These are phyloP conservation scores for Nemania diffusa DNA, from an alignment of 2,329 filamentous ascomycete species.

Conservation along the genomic window DNA sequence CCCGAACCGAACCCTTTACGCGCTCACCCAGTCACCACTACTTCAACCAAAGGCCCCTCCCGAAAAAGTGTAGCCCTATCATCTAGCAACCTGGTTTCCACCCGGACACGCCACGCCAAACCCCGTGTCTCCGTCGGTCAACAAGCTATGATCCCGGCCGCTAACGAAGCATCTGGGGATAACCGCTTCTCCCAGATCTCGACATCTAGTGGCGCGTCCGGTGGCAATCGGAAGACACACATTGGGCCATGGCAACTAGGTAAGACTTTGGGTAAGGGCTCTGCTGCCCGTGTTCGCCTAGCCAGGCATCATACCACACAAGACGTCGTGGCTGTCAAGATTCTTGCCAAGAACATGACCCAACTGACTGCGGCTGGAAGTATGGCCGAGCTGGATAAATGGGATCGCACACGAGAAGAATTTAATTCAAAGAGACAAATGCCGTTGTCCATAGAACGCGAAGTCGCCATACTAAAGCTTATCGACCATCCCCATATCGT, in stretches of 20 bases:
- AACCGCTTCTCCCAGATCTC: constrained; percentile 46
- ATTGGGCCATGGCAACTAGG: constrained; percentile 96
- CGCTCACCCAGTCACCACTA: constrained; percentile 37
- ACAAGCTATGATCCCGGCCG: constrained; percentile 22
- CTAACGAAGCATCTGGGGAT: constrained; percentile 32
- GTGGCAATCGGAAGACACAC: constrained; percentile 70
- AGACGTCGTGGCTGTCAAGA: constrained; percentile 91
- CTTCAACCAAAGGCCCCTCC: constrained; percentile 5
- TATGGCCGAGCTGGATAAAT: constrained; percentile 82
- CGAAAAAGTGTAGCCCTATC: constrained; percentile 21
- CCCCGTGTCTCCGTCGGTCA: constrained; percentile 10
- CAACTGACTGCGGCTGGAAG: constrained; percentile 86
- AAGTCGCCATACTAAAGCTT: constrained; percentile 96
- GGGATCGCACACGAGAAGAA: constrained; percentile 68
- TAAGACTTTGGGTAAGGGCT: constrained; percentile 87
- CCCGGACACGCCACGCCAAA: constrained; percentile 11
- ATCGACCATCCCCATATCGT: constrained; percentile 96
- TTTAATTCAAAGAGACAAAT: constrained; percentile 74
- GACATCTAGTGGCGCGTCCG: constrained; percentile 45
- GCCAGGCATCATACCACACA: constrained; percentile 83
- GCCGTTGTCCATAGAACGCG: constrained; percentile 89
- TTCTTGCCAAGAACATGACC: constrained; percentile 85
- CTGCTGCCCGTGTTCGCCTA: constrained; percentile 86
- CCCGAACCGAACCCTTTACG: constrained; percentile 40
- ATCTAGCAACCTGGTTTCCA: constrained; percentile 14